Conservation (phyloP, 2,329 filamentous ascomycete species). For the Fusarium sp. region DNA sequence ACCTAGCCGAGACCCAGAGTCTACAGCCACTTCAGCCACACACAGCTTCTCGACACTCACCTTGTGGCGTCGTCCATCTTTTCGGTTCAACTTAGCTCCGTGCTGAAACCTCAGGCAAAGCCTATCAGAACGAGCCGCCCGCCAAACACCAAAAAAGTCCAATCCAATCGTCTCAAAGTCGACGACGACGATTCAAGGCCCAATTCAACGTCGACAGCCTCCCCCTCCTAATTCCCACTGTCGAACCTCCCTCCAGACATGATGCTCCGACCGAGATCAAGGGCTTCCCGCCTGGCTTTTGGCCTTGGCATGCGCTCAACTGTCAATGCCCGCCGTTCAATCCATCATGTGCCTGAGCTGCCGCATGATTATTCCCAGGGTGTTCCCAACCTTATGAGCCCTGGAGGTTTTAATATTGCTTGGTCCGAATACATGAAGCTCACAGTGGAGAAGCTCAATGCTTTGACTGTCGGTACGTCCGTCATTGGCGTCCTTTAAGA, state of each 20-base stretch:
- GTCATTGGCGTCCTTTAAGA: not conserved
- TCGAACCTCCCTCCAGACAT: slow-evolving; percentile 9
- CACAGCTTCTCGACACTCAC: too few relatives aligned
- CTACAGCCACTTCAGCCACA: too few relatives aligned
- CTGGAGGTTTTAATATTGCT: slow-evolving; percentile 77
- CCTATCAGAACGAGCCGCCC: slow-evolving; percentile 26
- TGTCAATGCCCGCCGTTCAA: slow-evolving; percentile 56
- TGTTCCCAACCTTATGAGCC: slow-evolving; percentile 78
- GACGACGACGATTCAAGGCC: slow-evolving; percentile 24
- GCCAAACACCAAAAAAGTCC: slow-evolving; percentile 40
- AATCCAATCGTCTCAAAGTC: slow-evolving; percentile 22
- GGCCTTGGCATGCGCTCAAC: slow-evolving; percentile 55
- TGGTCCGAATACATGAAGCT: slow-evolving; percentile 86
- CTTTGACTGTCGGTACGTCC: slow-evolving; percentile 75
- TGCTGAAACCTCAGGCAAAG: slow-evolving; percentile 37
- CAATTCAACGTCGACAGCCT: slow-evolving; percentile 25
- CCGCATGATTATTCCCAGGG: slow-evolving; percentile 62
- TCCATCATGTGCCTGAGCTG: slow-evolving; percentile 64
- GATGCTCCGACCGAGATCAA: slow-evolving; percentile 69
- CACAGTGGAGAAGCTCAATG: slow-evolving; percentile 82
- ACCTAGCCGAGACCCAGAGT: too few relatives aligned
- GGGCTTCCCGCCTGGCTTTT: slow-evolving; percentile 61
- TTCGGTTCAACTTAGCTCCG: slow-evolving; percentile 43
- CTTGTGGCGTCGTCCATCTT: slow-evolving; percentile 18
- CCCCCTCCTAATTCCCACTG: slow-evolving; percentile 2